Conservation (phyloP, 2,329 filamentous ascomycete species). For the Fusarium oxysporum region DNA sequence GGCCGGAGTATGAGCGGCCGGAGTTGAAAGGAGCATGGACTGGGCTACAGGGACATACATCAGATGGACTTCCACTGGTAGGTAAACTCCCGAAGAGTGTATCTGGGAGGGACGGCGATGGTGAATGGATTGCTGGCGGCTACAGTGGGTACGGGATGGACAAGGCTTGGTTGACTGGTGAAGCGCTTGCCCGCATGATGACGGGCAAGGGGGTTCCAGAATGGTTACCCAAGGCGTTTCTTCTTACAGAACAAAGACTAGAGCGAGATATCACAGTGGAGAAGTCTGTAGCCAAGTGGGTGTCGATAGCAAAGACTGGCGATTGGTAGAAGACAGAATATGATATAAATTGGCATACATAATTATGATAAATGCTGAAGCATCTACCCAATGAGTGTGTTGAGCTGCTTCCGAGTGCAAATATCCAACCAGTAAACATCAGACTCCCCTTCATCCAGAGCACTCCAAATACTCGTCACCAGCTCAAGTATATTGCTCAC, state of each 20-base stretch:
- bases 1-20: not conserved
- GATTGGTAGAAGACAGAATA: not conserved
- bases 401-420: not conserved
- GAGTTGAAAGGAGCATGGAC: not conserved
- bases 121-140: not conserved
- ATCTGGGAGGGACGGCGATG: not conserved
- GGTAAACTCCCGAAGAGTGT: not conserved
- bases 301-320: not conserved
- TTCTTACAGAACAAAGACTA: not conserved
- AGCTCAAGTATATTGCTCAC: not conserved
- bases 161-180: not conserved
- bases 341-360: not conserved
- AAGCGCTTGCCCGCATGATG: not conserved
- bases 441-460: not conserved
- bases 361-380: too few species aligned
- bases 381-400: not conserved
- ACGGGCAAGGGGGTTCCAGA: fast-evolving
- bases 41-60: not conserved
- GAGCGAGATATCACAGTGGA: not conserved
- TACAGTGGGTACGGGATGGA: not conserved
- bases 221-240: not conserved
- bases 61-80: not conserved
- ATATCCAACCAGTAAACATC: not conserved
- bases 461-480: not conserved
- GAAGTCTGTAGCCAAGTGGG: not conserved